A percentile compares a stretch with the other conserved stretches of the same genome.
Conservation (phyloP, 306 rosid genomes). For the Cyclanthera cordifolia region DNA sequence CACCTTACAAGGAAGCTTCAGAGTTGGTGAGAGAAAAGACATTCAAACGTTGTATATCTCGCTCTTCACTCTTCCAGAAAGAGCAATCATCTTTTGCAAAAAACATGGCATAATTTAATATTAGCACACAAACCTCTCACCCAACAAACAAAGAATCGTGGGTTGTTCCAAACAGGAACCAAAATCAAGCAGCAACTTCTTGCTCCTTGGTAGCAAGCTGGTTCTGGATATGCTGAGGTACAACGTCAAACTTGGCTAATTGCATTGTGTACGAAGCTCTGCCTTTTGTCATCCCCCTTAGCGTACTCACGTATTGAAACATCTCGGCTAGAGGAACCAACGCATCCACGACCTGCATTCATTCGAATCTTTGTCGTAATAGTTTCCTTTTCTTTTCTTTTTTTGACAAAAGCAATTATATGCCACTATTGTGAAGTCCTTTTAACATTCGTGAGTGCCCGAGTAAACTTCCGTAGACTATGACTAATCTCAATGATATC, state of each 20-base stretch:
- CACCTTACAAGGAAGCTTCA: background rate
- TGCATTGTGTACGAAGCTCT: conserved; percentile 97
- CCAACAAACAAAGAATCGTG: background rate
- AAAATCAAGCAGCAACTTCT: conserved; percentile 70
- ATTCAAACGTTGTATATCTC: background rate
- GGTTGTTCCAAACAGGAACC: conserved; percentile 10
- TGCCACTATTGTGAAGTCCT: background rate
- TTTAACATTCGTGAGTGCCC: too few species aligned
- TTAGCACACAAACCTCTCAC: background rate
- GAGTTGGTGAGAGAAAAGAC: background rate
- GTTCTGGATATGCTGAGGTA: conserved; percentile 89
- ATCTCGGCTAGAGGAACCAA: conserved; percentile 91
- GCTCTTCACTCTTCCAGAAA: background rate
- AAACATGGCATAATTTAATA: background rate
- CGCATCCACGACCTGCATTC: conserved; percentile 74
- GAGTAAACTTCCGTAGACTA: too few species aligned
- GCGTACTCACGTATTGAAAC: conserved; percentile 92
- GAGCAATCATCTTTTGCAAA: background rate
- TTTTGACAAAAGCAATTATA: background rate
- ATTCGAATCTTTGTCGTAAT: background rate
- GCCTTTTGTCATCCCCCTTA: conserved; percentile 93
- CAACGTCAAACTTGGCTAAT: conserved; percentile 77
- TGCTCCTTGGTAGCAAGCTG: conserved; percentile 74
- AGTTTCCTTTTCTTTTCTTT: too few species aligned
- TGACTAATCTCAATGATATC: too few species aligned